Conservation (phyloP, 257 asterid species). For the Haberlea rhodopensis region DNA sequence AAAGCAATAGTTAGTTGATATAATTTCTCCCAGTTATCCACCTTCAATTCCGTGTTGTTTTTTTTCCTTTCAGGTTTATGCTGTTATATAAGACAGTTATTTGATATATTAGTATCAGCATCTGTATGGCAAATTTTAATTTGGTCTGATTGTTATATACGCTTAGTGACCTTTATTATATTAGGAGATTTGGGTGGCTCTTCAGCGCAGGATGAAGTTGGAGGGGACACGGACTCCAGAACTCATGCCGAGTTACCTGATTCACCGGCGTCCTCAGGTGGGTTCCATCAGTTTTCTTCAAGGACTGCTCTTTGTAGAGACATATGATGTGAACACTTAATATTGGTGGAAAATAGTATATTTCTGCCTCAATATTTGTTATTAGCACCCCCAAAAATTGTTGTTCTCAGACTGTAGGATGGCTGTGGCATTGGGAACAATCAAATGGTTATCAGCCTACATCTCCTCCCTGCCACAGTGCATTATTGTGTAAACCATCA, state of each 20-base stretch:
- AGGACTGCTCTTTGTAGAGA: conserved; percentile 98
- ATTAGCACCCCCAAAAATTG: conserved; percentile 58
- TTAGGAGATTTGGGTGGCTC: conserved; percentile 82
- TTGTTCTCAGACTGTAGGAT: conserved; percentile 76
- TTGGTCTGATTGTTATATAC: conserved; percentile 18
- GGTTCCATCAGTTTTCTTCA: conserved; percentile 98
- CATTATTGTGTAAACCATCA: conserved; percentile 61
- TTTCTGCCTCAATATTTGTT: conserved; percentile 65
- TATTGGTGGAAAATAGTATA: conserved; percentile 76
- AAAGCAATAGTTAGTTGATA: background rate
- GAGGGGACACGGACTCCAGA: conserved; percentile 65
- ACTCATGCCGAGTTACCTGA: conserved; percentile 65
- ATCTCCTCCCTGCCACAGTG: conserved; percentile 84
- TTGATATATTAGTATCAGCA: too few relatives aligned
- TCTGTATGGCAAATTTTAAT: too few relatives aligned
- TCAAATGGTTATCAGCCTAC: conserved; percentile 71
- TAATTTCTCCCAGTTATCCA: too few relatives aligned
- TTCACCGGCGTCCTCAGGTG: conserved; percentile 98
- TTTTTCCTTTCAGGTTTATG: too few relatives aligned
- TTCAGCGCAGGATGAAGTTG: conserved; percentile 63
- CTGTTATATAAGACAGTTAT: too few relatives aligned
- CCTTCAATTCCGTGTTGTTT: too few relatives aligned
- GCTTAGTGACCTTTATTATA: conserved; percentile 17
- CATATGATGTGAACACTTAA: conserved; percentile 89
- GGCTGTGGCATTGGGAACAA: conserved; percentile 95